phyloP scores from a whole-genome alignment of 768 basidiomycete species.

The Phylloporus sp. region DNA sequence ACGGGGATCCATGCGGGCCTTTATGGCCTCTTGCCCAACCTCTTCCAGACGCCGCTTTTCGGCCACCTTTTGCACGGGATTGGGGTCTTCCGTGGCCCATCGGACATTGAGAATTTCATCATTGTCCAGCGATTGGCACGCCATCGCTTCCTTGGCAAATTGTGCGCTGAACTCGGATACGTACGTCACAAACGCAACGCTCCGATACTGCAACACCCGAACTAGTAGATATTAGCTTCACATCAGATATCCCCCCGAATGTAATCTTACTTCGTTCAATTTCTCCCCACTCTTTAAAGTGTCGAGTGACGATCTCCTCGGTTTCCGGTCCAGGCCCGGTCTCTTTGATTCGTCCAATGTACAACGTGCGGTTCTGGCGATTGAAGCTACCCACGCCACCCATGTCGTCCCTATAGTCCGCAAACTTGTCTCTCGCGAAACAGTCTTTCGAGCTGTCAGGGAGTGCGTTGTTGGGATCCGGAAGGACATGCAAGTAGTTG shows the following conservation, averaged over 20 bases:
- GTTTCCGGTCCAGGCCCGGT: constrained; percentile 84
- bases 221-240: constrained; percentile 40
- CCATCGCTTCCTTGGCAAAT: constrained; percentile 99
- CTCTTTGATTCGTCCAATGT: constrained; percentile 92
- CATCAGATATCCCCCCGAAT: not conserved
- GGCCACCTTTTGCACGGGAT: constrained; percentile 80
- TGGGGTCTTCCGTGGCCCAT: constrained; percentile 99
- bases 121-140: constrained; percentile 94
- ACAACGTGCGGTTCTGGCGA: constrained; percentile 89
- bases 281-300: constrained; percentile 95
- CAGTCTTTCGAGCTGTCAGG: constrained; percentile 95
- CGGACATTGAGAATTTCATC: constrained; percentile 98
- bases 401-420: constrained; percentile 99
- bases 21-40: constrained; percentile 82
- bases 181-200: constrained; percentile 97
- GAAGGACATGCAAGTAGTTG: constrained; percentile 89
- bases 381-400: constrained; percentile 98
- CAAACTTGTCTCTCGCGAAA: constrained; percentile 94
- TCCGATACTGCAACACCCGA: constrained; percentile 88
- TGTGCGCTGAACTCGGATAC: constrained; percentile 79
- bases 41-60: constrained; percentile 83
- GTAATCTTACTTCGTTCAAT: constrained; percentile 77
- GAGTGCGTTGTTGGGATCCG: constrained; percentile 58
- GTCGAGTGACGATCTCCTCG: constrained; percentile 83
- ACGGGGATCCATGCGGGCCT: constrained; percentile 76